These are phyloP conservation scores for Phyllosticta ampelicida DNA, from an alignment of 2,329 filamentous ascomycete species.

Conservation along the genomic window DNA sequence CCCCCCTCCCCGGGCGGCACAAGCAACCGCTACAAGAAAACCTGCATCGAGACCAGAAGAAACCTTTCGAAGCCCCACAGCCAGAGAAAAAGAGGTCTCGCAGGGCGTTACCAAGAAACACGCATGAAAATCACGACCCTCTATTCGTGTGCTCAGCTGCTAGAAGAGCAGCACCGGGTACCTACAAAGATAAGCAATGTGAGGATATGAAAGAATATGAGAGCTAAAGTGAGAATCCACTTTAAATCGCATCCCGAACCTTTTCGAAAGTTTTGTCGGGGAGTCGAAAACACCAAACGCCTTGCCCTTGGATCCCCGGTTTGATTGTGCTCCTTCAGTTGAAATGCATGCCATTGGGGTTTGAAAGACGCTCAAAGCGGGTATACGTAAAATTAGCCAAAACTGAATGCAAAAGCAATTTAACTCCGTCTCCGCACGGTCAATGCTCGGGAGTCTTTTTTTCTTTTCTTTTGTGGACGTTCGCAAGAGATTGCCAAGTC, in stretches of 20 bases:
- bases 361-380: conserved; percentile 9
- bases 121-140: neutral
- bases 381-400: conserved; percentile 11
- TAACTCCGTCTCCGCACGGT: conserved; percentile 6
- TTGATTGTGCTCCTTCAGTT: conserved; percentile 5
- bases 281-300: conserved; percentile 3
- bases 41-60: neutral
- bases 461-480: neutral
- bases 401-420: conserved; percentile 5
- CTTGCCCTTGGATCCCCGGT: neutral
- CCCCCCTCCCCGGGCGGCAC: too few relatives aligned
- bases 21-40: neutral
- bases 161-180: neutral
- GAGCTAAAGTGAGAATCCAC: neutral
- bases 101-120: neutral
- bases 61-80: neutral
- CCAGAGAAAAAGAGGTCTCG: neutral
- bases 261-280: neutral
- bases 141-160: neutral
- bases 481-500: neutral
- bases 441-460: conserved; percentile 8
- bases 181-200: conserved; percentile 1
- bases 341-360: conserved; percentile 6
- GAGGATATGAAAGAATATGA: neutral
- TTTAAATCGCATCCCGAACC: neutral